These are phyloP conservation scores for Chrysoporthe austroafricana DNA, from an alignment of 2,329 filamentous ascomycete genomes.

Conservation along the genomic window DNA sequence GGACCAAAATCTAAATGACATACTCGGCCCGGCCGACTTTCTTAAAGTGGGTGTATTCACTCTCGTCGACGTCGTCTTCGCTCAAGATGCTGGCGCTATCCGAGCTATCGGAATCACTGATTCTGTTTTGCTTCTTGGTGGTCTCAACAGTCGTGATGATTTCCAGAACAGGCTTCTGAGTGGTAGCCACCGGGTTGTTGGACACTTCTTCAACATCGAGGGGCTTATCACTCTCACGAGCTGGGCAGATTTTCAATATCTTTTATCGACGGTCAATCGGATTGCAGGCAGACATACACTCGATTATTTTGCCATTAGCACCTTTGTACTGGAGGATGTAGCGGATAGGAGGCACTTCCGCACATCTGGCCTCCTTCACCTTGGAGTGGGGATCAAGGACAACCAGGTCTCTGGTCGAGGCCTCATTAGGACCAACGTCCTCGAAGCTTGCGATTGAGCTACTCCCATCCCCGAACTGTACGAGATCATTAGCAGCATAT, in stretches of 20 bases:
- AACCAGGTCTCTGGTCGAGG: slow-evolving; percentile 27
- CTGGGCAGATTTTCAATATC: slow-evolving; percentile 32
- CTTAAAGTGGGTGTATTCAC: slow-evolving; percentile 34
- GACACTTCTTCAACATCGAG: slow-evolving; percentile 34
- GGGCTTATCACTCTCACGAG: slow-evolving; percentile 43
- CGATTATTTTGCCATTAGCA: slow-evolving; percentile 39
- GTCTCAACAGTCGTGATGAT: slow-evolving; percentile 45
- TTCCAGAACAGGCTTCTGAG: slow-evolving; percentile 45
- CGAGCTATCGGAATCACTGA: neutral
- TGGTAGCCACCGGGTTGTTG: slow-evolving; percentile 29
- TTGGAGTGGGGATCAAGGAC: neutral
- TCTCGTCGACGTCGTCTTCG: slow-evolving; percentile 29
- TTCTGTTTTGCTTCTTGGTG: slow-evolving; percentile 25
- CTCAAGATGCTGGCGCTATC: slow-evolving; percentile 2
- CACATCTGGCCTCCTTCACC: neutral
- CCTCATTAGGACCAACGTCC: slow-evolving; percentile 33
- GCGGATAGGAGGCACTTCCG: slow-evolving; percentile 44
- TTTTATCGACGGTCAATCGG: neutral
- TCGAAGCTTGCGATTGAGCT: slow-evolving; percentile 41
- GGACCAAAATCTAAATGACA: neutral
- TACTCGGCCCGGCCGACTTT: slow-evolving; percentile 38
- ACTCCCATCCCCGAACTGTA: slow-evolving; percentile 33
- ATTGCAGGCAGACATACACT: slow-evolving; percentile 38
- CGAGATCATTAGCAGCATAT: neutral
- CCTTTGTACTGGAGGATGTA: slow-evolving; percentile 47